Conservation (phyloP, 179 eudicot genomes). For the Amaranthus tricolor region DNA sequence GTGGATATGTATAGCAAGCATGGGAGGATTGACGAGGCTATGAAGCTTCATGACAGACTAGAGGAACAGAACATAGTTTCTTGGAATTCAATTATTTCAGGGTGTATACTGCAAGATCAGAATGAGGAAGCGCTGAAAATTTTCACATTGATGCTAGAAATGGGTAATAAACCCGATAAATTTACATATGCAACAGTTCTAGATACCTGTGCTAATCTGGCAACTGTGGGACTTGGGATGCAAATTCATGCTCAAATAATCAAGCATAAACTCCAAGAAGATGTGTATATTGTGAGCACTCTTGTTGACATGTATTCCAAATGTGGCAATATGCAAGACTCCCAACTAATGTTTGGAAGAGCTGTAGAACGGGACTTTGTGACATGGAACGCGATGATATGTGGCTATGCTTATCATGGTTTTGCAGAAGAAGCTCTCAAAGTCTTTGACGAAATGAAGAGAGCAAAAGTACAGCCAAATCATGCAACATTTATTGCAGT, state of each 20-base stretch:
- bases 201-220: conserved; percentile 82
- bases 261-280: conserved; percentile 66
- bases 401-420: conserved; percentile 88
- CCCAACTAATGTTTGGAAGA: conserved; percentile 55
- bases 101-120: conserved; percentile 51
- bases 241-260: conserved; percentile 85
- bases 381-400: conserved; percentile 83
- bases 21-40: conserved; percentile 64
- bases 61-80: conserved; percentile 72
- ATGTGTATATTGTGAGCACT: conserved; percentile 69
- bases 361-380: conserved; percentile 62
- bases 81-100: conserved; percentile 84
- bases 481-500: conserved; percentile 83
- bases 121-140: conserved; percentile 78
- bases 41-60: conserved; percentile 70
- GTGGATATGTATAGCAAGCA: conserved; percentile 93
- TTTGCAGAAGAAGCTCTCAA: conserved; percentile 62
- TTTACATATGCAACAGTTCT: conserved; percentile 88
- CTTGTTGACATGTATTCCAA: conserved; percentile 91
- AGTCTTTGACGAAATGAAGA: conserved; percentile 19
- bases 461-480: conserved; percentile 35
- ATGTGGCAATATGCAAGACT: conserved; percentile 77
- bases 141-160: conserved; percentile 59
- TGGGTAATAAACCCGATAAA: conserved; percentile 62
- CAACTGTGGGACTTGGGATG: conserved; percentile 72